These are phyloP conservation scores for Trypanosoma theileri DNA, from an alignment of 208 protist species.

Conservation along the genomic window DNA sequence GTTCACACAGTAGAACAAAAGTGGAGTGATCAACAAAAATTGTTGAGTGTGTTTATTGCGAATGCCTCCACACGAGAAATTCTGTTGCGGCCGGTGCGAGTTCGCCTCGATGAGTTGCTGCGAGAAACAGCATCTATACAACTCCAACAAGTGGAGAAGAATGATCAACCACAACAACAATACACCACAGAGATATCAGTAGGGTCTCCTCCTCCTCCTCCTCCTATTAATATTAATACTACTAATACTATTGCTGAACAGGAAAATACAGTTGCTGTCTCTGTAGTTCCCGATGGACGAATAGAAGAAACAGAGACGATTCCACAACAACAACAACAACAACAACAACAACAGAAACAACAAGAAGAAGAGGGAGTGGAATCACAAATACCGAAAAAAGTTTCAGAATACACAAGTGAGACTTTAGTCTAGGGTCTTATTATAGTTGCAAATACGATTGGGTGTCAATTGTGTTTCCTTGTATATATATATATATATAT, in stretches of 20 bases:
- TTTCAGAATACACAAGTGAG: too few species aligned
- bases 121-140: slow-evolving; percentile 15
- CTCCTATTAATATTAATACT: background rate
- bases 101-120: slow-evolving; percentile 31
- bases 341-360: background rate
- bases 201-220: background rate
- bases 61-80: slow-evolving; percentile 17
- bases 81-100: slow-evolving; percentile 25
- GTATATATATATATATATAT: slow-evolving; percentile 2
- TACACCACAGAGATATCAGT: background rate
- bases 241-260: background rate
- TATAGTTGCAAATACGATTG: background rate
- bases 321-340: slow-evolving; percentile 6
- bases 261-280: background rate
- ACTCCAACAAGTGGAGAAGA: background rate
- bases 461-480: background rate
- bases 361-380: background rate
- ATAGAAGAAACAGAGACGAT: background rate
- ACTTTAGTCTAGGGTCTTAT: background rate
- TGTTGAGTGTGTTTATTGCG: slow-evolving; percentile 18
- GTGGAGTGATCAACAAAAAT: background rate
- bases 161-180: background rate
- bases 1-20: slow-evolving; percentile 3
- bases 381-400: background rate
- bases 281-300: background rate